phyloP scores from a whole-genome alignment of 176 grass and related monocot species.

The Juncus effusus region DNA sequence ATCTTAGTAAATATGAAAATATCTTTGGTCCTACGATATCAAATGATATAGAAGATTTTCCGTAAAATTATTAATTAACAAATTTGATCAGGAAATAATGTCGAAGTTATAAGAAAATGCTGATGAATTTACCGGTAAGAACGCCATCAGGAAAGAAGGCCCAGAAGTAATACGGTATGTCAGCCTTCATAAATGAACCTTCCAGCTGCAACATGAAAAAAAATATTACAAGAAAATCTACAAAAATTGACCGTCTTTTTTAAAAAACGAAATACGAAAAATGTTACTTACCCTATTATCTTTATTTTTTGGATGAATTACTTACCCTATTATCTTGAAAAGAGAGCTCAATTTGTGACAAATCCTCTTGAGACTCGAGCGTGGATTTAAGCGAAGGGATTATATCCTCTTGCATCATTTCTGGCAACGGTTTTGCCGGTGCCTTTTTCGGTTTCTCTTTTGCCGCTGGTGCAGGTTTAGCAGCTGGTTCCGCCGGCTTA shows the following conservation, averaged over 20 bases:
- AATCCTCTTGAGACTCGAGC: slow-evolving; percentile 65
- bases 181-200: slow-evolving; percentile 71
- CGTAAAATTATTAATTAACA: background rate
- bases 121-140: slow-evolving; percentile 55
- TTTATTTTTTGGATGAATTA: background rate
- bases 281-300: background rate
- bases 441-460: slow-evolving; percentile 70
- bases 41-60: background rate
- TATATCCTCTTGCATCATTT: slow-evolving; percentile 90
- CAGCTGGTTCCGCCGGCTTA: background rate
- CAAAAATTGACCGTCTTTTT: too few relatives aligned
- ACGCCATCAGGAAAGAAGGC: slow-evolving; percentile 75
- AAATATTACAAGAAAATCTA: background rate
- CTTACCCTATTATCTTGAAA: slow-evolving; percentile 90
- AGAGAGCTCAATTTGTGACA: slow-evolving; percentile 64
- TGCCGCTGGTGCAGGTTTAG: slow-evolving; percentile 25
- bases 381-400: slow-evolving; percentile 61
- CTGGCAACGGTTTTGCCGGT: slow-evolving; percentile 51
- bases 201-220: slow-evolving; percentile 59
- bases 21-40: too few relatives aligned
- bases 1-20: too few relatives aligned
- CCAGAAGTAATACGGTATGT: slow-evolving; percentile 78
- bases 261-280: background rate
- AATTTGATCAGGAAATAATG: background rate
- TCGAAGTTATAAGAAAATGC: background rate